Evolutionary conservation across 768 basidiomycete genomes (phyloP).

Genomic region (Tricholoma sp.): DNA sequence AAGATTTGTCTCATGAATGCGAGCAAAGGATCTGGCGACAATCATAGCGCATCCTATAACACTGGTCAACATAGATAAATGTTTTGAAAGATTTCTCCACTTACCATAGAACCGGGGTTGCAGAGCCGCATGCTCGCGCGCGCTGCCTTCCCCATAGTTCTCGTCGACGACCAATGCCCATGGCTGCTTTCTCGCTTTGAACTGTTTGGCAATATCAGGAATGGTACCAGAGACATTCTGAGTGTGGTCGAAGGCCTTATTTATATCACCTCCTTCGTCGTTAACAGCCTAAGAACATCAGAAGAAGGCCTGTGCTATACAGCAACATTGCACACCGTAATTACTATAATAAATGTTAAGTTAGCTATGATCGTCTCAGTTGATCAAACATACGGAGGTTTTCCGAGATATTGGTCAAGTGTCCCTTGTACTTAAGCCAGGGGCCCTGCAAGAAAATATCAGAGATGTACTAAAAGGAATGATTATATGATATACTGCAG

Average conservation of each 20-base stretch:
- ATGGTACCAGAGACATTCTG: slow-evolving; percentile 69
- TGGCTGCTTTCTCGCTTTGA: slow-evolving; percentile 77
- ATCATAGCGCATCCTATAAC: slow-evolving; percentile 76
- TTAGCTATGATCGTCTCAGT: not conserved
- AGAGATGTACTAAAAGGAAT: not conserved
- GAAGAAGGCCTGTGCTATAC: not conserved
- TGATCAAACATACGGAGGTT: slow-evolving; percentile 67
- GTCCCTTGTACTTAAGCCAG: slow-evolving; percentile 99
- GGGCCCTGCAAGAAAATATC: slow-evolving; percentile 57
- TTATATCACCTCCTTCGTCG: slow-evolving; percentile 92
- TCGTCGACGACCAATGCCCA: slow-evolving; percentile 96
- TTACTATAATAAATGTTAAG: slow-evolving; percentile 45
- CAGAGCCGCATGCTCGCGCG: slow-evolving; percentile 94
- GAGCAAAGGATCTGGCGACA: slow-evolving; percentile 89
- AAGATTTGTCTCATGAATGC: slow-evolving; percentile 97
- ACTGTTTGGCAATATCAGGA: slow-evolving; percentile 84
- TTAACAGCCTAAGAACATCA: slow-evolving; percentile 64
- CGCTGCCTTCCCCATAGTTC: slow-evolving; percentile 97
- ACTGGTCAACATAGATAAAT: slow-evolving; percentile 1
- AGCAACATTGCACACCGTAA: slow-evolving; percentile 51
- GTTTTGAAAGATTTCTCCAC: slow-evolving; percentile 6
- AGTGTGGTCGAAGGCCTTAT: slow-evolving; percentile 82
- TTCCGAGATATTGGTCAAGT: slow-evolving; percentile 93
- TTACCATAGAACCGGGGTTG: slow-evolving; percentile 92
- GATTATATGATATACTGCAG: slow-evolving; percentile 58